Conservation (phyloP, 768 basidiomycete species). For the Leccinellum luteum region DNA sequence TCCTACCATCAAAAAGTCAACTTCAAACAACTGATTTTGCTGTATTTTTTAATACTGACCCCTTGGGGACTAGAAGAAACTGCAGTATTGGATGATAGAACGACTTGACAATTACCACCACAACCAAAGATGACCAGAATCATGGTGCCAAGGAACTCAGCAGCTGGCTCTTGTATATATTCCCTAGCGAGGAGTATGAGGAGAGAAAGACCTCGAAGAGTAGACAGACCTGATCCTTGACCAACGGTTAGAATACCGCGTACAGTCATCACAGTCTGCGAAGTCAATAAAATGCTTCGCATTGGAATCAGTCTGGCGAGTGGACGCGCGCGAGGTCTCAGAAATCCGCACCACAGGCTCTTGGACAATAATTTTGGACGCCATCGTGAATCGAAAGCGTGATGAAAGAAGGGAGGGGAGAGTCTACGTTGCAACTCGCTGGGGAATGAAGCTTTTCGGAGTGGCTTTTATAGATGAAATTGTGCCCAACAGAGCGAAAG, state of each 20-base stretch:
- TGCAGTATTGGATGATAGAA: conserved; percentile 43
- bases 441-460: neutral
- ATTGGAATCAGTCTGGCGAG: conserved; percentile 5
- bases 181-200: conserved; percentile 31
- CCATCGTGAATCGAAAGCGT: conserved; percentile 6
- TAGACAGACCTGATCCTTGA: conserved; percentile 46
- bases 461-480: conserved; percentile 23
- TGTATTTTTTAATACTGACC: conserved; percentile 38
- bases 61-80: conserved; percentile 53
- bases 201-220: neutral
- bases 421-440: neutral
- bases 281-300: conserved; percentile 12
- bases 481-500: neutral
- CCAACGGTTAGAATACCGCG: conserved; percentile 50
- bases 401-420: neutral
- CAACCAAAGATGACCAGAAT: conserved; percentile 59
- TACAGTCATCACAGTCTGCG: conserved; percentile 34
- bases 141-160: conserved; percentile 61
- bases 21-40: neutral
- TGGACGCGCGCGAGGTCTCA: conserved; percentile 18
- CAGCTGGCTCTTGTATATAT: conserved; percentile 54
- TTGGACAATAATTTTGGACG: conserved; percentile 20
- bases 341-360: conserved; percentile 17
- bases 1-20: conserved; percentile 17
- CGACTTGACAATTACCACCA: conserved; percentile 56